Evolutionary conservation across 805 yeast species (phyloP), one percentile per base, ranked within the genome.

Genomic region (Candida loeiensis): DNA sequence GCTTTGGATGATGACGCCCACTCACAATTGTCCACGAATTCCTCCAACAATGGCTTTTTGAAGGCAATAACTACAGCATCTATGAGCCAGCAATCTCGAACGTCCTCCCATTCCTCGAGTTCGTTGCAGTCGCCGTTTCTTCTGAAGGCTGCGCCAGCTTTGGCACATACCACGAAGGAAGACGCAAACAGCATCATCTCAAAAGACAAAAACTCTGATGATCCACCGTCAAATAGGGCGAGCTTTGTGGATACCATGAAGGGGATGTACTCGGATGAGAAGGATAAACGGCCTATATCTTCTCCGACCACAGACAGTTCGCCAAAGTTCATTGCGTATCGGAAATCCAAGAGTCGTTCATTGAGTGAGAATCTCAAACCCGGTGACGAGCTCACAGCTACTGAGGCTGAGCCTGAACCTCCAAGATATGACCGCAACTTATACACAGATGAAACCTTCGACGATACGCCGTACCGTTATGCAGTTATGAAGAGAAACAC

Each of bases 401-500:
- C 30, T 9, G 4, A 32, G 6, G 44, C 49, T 14, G 16, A 33
- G 6, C 21, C 41, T 8, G 34, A 40, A 7, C 24, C 39, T 12
- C 40, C 40, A n/a, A 36, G 34, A 55, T 60, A 28, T 41, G 79
- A 75, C 48, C 53, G 64, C 3, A 71, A 64, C 39, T 53, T 74
- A 6, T 84, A 82, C 51, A 70, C 71, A 5, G 81, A 76, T 38
- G 87, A 82, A 47, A 71, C 65, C 44, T 82, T 65, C 51, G 61
- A 72, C 24, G 79, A 73, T 44, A 78, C 91, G 0, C 68, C 63
- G 11, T 82, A 77, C 53, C 69, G 80, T 38, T 85, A 71, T 54
- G 88, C 96, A 1, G 65, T 80, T 2, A 69, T 70, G 39, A 80
- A 76, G 51, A 64, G 77, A 43, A 81, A 80, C 48, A 64, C 66